phyloP scores from a whole-genome alignment of 257 asterid genomes.

The Solanum boliviense region DNA sequence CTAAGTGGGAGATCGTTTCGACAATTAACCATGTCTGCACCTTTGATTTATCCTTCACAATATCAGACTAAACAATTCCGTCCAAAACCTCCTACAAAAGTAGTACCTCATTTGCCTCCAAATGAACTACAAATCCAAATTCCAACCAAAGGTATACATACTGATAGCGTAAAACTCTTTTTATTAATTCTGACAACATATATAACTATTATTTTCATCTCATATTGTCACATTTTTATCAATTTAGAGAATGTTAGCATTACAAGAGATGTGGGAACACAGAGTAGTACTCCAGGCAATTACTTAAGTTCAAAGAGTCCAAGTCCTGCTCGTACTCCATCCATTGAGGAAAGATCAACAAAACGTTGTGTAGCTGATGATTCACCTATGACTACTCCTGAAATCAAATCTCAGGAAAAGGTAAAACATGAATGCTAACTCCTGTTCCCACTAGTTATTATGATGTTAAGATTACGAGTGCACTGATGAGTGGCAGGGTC shows the following conservation, averaged over 20 bases:
- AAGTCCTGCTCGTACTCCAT: constrained; percentile 46
- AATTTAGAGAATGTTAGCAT: constrained; percentile 30
- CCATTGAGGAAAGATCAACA: constrained; percentile 45
- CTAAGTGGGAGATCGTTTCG: constrained; percentile 61
- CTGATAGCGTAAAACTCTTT: background rate
- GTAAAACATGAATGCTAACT: constrained; percentile 13
- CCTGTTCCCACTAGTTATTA: background rate
- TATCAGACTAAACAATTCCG: constrained; percentile 8
- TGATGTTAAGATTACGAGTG: background rate
- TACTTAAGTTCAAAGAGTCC: constrained; percentile 32
- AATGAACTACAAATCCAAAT: constrained; percentile 18
- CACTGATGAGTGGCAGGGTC: rapidly evolving
- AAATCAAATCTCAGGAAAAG: constrained; percentile 18
- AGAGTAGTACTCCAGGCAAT: constrained; percentile 37
- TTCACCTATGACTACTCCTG: constrained; percentile 36
- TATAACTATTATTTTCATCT: background rate
- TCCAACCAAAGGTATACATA: constrained; percentile 2
- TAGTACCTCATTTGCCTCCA: constrained; percentile 6
- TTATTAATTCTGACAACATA: background rate
- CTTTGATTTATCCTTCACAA: constrained; percentile 51
- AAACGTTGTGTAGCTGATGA: constrained; percentile 19
- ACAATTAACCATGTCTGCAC: constrained; percentile 62
- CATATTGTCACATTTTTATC: background rate
- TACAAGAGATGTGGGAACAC: constrained; percentile 63
- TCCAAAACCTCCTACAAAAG: constrained; percentile 13